A percentile compares a stretch with the other conserved stretches of the same genome.
Conservation (phyloP, 1,139 yeast genomes). For the Pichia sp. region DNA sequence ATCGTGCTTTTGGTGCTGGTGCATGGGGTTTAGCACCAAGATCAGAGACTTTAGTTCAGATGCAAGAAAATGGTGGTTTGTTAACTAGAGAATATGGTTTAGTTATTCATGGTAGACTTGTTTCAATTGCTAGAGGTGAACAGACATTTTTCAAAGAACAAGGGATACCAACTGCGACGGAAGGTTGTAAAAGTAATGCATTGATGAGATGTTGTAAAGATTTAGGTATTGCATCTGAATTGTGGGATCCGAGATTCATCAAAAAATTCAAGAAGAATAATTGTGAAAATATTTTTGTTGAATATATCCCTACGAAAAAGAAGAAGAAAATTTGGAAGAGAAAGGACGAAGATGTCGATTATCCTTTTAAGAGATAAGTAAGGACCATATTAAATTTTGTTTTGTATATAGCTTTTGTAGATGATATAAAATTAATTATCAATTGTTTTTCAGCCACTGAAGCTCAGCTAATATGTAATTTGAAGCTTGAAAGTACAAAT, state of each 20-base stretch:
- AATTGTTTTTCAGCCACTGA: no score
- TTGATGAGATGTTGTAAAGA: constrained; percentile 97
- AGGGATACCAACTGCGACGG: constrained; percentile 92
- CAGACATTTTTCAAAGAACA: constrained; percentile 85
- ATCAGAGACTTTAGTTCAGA: constrained; percentile 65
- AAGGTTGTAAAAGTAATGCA: constrained; percentile 95
- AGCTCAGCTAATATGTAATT: no score
- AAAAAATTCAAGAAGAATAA: constrained; percentile 66
- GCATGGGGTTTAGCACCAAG: constrained; percentile 98
- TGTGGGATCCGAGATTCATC: constrained; percentile 94
- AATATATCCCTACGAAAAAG: constrained; percentile 72
- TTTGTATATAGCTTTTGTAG: constrained; percentile 1
- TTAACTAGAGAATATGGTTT: constrained; percentile 85
- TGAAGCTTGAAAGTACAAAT: no score
- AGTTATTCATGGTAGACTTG: constrained; percentile 80
- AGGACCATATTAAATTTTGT: not conserved
- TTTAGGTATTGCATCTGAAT: constrained; percentile 90
- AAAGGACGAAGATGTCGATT: constrained; percentile 69
- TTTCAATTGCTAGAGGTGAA: constrained; percentile 92
- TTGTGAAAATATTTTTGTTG: constrained; percentile 84
- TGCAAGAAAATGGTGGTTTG: constrained; percentile 42
- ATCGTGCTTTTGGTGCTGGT: constrained; percentile 94
- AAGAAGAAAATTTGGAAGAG: constrained; percentile 91
- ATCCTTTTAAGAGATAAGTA: constrained; percentile 63
- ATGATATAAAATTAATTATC: not conserved